These are phyloP conservation scores for Fusarium protoensiforme DNA, from an alignment of 2,329 filamentous ascomycete genomes.

Conservation along the genomic window DNA sequence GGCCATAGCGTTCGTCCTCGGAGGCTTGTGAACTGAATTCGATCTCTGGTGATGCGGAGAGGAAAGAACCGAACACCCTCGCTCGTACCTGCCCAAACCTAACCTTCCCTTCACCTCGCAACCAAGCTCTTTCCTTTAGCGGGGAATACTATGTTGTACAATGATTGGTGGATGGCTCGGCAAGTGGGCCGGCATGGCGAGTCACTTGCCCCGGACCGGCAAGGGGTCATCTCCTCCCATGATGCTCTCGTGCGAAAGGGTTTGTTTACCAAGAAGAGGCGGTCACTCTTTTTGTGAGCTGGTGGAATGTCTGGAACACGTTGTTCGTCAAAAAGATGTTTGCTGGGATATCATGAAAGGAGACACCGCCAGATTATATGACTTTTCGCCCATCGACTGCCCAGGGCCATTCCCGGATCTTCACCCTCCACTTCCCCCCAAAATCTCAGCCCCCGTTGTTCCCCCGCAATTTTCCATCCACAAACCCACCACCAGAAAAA, in stretches of 20 bases:
- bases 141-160: conserved; percentile 26
- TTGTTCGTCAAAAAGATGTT: neutral
- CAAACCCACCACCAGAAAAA: conserved; percentile 1
- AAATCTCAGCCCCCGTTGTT: conserved; percentile 5
- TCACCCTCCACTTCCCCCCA: conserved; percentile 1
- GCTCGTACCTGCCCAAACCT: conserved; percentile 25
- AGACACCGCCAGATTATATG: neutral
- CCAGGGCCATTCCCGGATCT: neutral
- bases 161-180: conserved; percentile 26
- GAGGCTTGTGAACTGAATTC: conserved; percentile 27
- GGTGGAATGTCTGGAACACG: neutral
- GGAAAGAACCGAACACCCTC: conserved; percentile 16
- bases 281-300: conserved; percentile 10
- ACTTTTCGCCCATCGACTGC: neutral
- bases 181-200: conserved; percentile 11
- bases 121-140: conserved; percentile 25
- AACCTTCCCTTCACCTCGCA: conserved; percentile 24
- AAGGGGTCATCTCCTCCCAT: conserved; percentile 17
- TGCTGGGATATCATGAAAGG: neutral
- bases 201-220: conserved; percentile 22
- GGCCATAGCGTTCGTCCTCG: neutral
- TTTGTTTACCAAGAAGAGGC: conserved; percentile 26
- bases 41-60: conserved; percentile 29
- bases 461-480: conserved; percentile 18
- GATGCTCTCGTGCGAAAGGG: conserved; percentile 5